Base-by-base conservation (phyloP, 106 monocot species). In the Allium fistulosum region DNA sequence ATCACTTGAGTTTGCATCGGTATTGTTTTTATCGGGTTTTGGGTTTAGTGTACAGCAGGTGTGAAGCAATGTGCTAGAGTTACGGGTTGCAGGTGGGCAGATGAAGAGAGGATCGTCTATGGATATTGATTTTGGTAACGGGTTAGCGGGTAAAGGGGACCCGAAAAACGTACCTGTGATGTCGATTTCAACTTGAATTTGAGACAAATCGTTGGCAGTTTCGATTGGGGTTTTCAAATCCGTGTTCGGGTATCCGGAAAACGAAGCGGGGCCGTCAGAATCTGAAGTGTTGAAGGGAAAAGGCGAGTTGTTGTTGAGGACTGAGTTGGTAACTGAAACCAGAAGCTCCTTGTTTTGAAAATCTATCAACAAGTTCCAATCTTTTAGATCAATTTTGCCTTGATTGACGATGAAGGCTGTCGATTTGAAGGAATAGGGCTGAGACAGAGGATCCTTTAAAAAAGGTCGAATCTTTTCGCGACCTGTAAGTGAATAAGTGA, bases 141-240 rank as follows among this genome's bases (percentile, higher is more conserved):
- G 85, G 46, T 48, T 9, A 15, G 69, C 59, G 13, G 85, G 73
- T 0, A 22, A 12, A 2, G 80, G 63, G 8, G 70, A 52, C 17
- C 80, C 90, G 76, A 90, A 90, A 56, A 85, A 72, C 27, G 85
- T 90, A 16, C 90, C 90, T 57, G 72, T 58, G 69, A 99, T 48
- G 56, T 62, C 8, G 72, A 99, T 75, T 16, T 52, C 12, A n/a
- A 70, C 69, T 61, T 88, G 76, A 77, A 85, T 90, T 55, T 81
- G 86, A 67, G 79, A 58, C 47, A 79, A 46, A 62, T 97, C 97
- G 48, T 75, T 73, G 53, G 97, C 97, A 66, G 92, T 92, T 27
- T 82, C 86, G 77, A 97, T 97, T 16, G 97, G 79, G 70, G 86
- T 87, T 55, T 84, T 79, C 75, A 97, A 89, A 61, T 92, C 83